These are phyloP conservation scores for Suillus fuscotomentosus DNA, from an alignment of 768 basidiomycete species.

Conservation along the genomic window DNA sequence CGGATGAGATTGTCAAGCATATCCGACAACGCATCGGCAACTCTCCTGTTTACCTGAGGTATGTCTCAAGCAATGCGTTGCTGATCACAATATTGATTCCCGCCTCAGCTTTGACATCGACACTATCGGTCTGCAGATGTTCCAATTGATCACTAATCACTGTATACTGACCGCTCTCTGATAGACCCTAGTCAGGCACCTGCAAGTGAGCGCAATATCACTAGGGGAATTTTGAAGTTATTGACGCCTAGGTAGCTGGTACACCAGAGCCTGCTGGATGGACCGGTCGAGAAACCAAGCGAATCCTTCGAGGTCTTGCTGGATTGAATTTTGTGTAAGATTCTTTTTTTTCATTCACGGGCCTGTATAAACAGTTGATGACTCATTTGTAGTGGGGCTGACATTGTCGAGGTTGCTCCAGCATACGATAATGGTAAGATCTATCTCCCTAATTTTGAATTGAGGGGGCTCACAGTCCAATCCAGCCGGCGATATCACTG, in stretches of 20 bases:
- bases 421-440: constrained; percentile 67
- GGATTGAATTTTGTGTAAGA: constrained; percentile 73
- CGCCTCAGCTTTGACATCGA: constrained; percentile 66
- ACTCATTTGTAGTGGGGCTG: constrained; percentile 50
- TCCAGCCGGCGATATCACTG: constrained; percentile 59
- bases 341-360: neutral
- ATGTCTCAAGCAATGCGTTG: neutral
- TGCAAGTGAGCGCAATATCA: constrained; percentile 45
- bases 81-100: neutral
- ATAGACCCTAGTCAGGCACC: constrained; percentile 71
- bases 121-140: constrained; percentile 50
- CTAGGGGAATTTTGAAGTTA: neutral
- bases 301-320: constrained; percentile 67
- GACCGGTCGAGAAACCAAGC: constrained; percentile 73
- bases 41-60: constrained; percentile 67
- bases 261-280: constrained; percentile 79
- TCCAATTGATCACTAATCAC: neutral
- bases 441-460: neutral
- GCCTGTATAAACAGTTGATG: neutral
- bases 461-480: constrained; percentile 2
- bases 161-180: neutral
- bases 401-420: constrained; percentile 76
- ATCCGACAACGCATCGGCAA: constrained; percentile 67
- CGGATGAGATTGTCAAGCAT: constrained; percentile 58
- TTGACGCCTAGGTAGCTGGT: constrained; percentile 45